Percentiles rank a stretch among this genome's conserved stretches.
Conservation (phyloP, 2,329 filamentous ascomycete genomes). For the Nothopassalora personata region DNA sequence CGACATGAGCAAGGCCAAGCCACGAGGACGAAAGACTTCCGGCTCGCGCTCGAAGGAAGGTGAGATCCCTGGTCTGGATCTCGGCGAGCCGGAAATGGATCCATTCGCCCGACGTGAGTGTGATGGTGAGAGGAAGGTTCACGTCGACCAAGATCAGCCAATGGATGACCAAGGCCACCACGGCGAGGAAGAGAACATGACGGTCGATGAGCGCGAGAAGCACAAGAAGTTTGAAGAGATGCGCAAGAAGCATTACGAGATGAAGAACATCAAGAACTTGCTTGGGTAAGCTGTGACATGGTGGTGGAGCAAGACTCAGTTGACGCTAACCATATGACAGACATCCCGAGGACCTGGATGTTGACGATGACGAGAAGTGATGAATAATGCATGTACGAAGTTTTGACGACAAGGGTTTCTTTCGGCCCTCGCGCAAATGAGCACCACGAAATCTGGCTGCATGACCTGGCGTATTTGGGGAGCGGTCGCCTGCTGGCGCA, state of each 20-base stretch:
- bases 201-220: slow-evolving; percentile 75
- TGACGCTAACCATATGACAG: slow-evolving; percentile 24
- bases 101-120: slow-evolving; percentile 28
- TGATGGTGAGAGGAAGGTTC: slow-evolving; percentile 67
- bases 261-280: slow-evolving; percentile 86
- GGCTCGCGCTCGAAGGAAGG: slow-evolving; percentile 49
- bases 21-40: slow-evolving; percentile 31
- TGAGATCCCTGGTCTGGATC: slow-evolving; percentile 85
- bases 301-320: not conserved
- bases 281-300: slow-evolving; percentile 57
- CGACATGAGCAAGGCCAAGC: slow-evolving; percentile 46
- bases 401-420: not conserved
- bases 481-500: not conserved
- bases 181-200: slow-evolving; percentile 53
- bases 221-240: slow-evolving; percentile 85
- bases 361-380: slow-evolving; percentile 38
- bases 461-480: slow-evolving; percentile 2
- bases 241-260: slow-evolving; percentile 97
- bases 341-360: slow-evolving; percentile 39
- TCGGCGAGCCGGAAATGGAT: slow-evolving; percentile 78
- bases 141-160: slow-evolving; percentile 57
- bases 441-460: slow-evolving; percentile 4
- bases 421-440: slow-evolving; percentile 2
- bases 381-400: slow-evolving; percentile 7
- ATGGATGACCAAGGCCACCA: slow-evolving; percentile 46